These are phyloP conservation scores for Cercospora janseana DNA, from an alignment of 2,329 filamentous ascomycete species.

Conservation along the genomic window DNA sequence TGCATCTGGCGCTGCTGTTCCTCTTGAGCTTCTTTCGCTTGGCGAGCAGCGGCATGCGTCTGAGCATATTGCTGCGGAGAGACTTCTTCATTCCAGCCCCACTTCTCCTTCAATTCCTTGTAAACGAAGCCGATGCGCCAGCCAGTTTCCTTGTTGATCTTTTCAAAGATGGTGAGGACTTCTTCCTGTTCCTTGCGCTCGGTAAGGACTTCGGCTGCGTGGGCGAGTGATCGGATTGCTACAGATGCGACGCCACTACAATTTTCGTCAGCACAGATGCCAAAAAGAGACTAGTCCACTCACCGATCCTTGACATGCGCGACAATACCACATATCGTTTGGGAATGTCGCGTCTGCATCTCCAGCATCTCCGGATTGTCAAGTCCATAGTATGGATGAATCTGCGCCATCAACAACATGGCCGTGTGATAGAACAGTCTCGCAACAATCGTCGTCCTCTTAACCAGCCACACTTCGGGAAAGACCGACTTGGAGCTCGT, in stretches of 20 bases:
- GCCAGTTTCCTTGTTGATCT: constrained; percentile 71
- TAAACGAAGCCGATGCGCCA: constrained; percentile 75
- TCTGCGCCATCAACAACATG: constrained; percentile 75
- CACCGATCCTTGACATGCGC: constrained; percentile 76
- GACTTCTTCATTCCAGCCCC: constrained; percentile 66
- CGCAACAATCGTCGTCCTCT: constrained; percentile 75
- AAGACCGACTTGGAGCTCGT: constrained; percentile 71
- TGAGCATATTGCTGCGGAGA: constrained; percentile 41
- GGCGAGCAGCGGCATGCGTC: constrained; percentile 33
- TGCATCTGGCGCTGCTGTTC: constrained; percentile 34
- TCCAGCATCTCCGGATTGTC: constrained; percentile 66
- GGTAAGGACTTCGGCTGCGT: constrained; percentile 71
- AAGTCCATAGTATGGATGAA: constrained; percentile 64
- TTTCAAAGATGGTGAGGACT: constrained; percentile 71
- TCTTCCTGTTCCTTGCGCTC: constrained; percentile 74
- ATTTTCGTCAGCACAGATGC: constrained; percentile 14
- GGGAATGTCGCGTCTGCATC: constrained; percentile 70
- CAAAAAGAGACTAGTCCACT: constrained; percentile 21
- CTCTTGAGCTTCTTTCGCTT: constrained; percentile 30
- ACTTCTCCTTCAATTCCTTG: constrained; percentile 68
- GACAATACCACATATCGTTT: constrained; percentile 84
- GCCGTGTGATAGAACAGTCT: constrained; percentile 87
- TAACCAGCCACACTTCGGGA: constrained; percentile 85
- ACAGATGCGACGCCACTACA: constrained; percentile 72
- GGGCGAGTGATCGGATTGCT: constrained; percentile 73